Conservation (phyloP, 2,329 filamentous ascomycete species). For the Pyrenochaeta sp. region DNA sequence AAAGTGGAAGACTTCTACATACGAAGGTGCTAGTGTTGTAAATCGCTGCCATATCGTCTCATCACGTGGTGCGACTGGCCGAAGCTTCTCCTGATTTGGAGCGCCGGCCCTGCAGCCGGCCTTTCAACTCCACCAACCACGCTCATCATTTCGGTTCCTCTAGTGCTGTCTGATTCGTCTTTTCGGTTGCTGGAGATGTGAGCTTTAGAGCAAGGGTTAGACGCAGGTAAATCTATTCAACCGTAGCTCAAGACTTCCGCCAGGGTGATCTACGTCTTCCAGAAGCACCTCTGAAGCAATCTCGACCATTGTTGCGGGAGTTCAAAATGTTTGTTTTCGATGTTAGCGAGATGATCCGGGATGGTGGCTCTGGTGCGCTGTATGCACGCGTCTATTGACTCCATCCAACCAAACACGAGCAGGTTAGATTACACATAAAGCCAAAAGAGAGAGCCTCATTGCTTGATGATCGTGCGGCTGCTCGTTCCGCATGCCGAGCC, state of each 20-base stretch:
- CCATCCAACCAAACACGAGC: conserved; percentile 2
- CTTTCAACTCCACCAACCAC: conserved; percentile 11
- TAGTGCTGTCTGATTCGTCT: conserved; percentile 2
- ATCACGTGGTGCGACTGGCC: conserved; percentile 3
- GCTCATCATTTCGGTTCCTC: conserved; percentile 9
- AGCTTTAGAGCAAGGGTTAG: conserved; percentile 22
- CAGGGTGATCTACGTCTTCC: conserved; percentile 16
- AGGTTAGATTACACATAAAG: conserved; percentile 1
- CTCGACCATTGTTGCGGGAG: conserved; percentile 1
- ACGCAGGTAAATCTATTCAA: conserved; percentile 27
- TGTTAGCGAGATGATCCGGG: conserved; percentile 6
- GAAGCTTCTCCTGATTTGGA: conserved; percentile 1
- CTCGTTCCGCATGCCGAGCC: conserved; percentile 17
- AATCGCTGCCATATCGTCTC: neutral
- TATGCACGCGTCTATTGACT: conserved; percentile 1
- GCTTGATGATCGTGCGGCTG: conserved; percentile 12
- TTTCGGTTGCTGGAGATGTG: conserved; percentile 12
- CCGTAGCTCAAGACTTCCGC: conserved; percentile 14
- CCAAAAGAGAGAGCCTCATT: conserved; percentile 5
- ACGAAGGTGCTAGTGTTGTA: neutral
- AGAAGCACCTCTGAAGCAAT: conserved; percentile 14
- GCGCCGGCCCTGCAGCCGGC: neutral
- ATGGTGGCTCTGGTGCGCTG: conserved; percentile 7
- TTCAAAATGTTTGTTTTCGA: conserved; percentile 9
- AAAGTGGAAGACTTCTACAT: neutral